Evolutionary conservation across 345 rosid genomes (phyloP).

Genomic region (Ricinus communis): DNA sequence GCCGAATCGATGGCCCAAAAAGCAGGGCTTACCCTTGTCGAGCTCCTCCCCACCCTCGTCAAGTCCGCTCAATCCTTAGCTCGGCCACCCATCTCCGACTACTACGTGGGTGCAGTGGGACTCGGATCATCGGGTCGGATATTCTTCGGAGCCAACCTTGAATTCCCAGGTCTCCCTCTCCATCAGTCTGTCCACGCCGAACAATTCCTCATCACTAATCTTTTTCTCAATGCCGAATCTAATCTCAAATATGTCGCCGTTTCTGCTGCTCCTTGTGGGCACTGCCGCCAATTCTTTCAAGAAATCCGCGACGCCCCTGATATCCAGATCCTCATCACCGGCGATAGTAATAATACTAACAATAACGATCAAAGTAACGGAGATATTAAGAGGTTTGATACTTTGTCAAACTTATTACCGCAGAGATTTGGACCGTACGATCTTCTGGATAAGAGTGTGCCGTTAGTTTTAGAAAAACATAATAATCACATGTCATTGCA

Average conservation of each 20-base stretch:
- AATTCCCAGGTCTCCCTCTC: conserved; percentile 92
- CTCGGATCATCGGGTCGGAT: conserved; percentile 87
- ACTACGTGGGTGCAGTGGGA: conserved; percentile 77
- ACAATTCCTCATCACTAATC: conserved; percentile 89
- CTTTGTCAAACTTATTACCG: conserved; percentile 55
- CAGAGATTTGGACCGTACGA: conserved; percentile 86
- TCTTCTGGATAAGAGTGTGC: conserved; percentile 55
- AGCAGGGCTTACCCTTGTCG: conserved; percentile 46
- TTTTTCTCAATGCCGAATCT: conserved; percentile 63
- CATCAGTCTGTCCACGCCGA: conserved; percentile 94
- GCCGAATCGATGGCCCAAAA: conserved; percentile 65
- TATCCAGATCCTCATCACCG: conserved; percentile 52
- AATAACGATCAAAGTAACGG: conserved; percentile 15
- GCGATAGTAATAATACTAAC: conserved; percentile 6
- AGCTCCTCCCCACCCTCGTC: conserved; percentile 73
- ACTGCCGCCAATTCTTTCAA: conserved; percentile 96
- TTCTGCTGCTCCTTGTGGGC: conserved; percentile 96
- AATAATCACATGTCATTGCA: conserved; percentile 43
- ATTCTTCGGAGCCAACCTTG: conserved; percentile 82
- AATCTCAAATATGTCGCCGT: conserved; percentile 60
- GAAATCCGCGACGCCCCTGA: conserved; percentile 74
- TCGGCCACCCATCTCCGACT: conserved; percentile 81
- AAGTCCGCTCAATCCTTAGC: conserved; percentile 60
- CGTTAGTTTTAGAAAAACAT: conserved; percentile 68
- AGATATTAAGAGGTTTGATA: conserved; percentile 23